Conservation (phyloP, 345 rosid species). For the Erucastrum elatum region DNA sequence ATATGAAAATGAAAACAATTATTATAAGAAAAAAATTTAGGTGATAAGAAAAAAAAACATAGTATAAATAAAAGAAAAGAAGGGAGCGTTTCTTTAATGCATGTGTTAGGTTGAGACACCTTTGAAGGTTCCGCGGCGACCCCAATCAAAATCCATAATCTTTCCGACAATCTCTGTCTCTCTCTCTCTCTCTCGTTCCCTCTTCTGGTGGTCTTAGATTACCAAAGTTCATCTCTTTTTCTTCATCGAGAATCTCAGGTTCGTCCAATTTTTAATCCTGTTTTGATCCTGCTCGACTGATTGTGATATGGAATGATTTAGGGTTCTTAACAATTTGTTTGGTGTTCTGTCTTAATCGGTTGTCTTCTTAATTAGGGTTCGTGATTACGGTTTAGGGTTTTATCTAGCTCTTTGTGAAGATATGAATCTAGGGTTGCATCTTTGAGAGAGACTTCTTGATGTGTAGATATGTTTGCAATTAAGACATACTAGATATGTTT, state of each 20-base stretch:
- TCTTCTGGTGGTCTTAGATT: background rate
- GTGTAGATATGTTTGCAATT: background rate
- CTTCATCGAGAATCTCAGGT: background rate
- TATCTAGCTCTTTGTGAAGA: background rate
- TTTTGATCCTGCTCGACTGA: background rate
- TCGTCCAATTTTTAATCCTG: background rate
- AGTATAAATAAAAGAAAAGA: background rate
- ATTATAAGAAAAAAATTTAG: too few species aligned
- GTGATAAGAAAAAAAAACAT: background rate
- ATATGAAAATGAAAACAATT: background rate
- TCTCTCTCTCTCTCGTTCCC: background rate
- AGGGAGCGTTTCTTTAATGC: background rate
- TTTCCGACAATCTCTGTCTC: background rate
- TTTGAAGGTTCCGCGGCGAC: constrained; percentile 7
- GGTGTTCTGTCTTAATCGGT: background rate
- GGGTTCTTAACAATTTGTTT: background rate
- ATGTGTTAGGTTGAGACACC: constrained; percentile 7
- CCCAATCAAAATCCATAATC: background rate
- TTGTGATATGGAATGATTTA: background rate
- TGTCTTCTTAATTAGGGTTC: background rate
- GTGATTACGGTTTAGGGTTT: background rate
- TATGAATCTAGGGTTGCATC: background rate
- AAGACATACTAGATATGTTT: background rate
- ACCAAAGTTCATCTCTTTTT: background rate
- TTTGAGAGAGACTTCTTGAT: background rate